Base-by-base conservation (phyloP, 2,329 filamentous ascomycete species). In the Neonectria ditissima region DNA sequence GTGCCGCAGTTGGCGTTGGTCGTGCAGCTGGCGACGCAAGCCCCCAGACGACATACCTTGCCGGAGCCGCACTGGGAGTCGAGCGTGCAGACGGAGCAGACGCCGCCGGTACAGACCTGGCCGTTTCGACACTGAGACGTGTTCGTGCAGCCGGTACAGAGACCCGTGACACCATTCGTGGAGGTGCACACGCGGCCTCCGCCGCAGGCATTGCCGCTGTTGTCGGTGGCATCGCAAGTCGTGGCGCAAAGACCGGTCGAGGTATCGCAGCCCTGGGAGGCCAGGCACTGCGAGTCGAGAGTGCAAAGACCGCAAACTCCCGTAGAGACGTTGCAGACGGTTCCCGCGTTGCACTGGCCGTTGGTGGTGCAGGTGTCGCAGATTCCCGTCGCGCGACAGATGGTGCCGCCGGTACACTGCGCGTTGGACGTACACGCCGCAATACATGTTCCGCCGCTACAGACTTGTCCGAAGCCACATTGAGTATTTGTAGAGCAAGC, bases 181-280 rank as follows among this genome's bases (percentile, higher is more conserved):
- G 47, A 30, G 47, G 47, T 50, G 18, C 62, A 65, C 13, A 62
- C 62, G 7, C 56, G 62, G 24, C 62, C 62, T 28, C 56, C 55
- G n/a, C 28, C 50, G 30, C 62, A 64, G 13, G 34, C 39, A 3
- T 34, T 18, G 30, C 44, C 59, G 16, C 56, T 32, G 8, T 44
- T 44, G 22, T 50, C 48, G 2, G 47, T 51, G 2, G 61, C 55
- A 14, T 59, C 37, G 28, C 61, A 59, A 2, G 34, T 43, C 2
- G 55, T 56, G 18, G 58, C 37, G 24, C 61, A 63, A 3, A 59
- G 55, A 2, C 61, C 56, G 28, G 43, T 53, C 7, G 22, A 28
- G 7, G 32, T 44, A 37, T 28, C 53, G 45, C 65, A 68, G 14
- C 63, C 59, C 20, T 64, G 54, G 1, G 44, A 55, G n/a, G 28